Conservation (phyloP, 306 rosid species). For the Fragaria nilgerrensis region DNA sequence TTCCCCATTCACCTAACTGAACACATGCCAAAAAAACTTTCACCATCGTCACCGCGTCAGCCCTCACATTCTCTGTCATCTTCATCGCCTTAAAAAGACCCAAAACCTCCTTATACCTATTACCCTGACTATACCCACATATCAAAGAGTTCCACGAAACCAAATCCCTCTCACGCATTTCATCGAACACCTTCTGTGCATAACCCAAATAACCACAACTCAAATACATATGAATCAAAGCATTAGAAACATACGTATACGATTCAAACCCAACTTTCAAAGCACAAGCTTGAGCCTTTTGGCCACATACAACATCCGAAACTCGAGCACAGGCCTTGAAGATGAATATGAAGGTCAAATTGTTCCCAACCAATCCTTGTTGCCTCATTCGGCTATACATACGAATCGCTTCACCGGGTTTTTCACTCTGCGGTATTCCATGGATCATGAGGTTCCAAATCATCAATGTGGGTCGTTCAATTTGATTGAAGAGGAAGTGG, state of each 20-base stretch:
- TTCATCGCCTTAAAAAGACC: conserved; percentile 56
- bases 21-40: conserved; percentile 66
- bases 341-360: conserved; percentile 56
- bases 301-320: conserved; percentile 32
- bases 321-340: conserved; percentile 76
- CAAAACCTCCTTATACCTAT: conserved; percentile 59
- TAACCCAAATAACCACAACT: conserved; percentile 39
- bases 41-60: conserved; percentile 73
- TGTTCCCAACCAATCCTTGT: conserved; percentile 43
- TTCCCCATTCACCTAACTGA: conserved; percentile 51
- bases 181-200: conserved; percentile 63
- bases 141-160: conserved; percentile 91
- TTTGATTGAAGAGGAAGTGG: conserved; percentile 46
- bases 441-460: conserved; percentile 71
- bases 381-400: conserved; percentile 43
- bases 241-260: conserved; percentile 58
- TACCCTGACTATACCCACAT: conserved; percentile 60
- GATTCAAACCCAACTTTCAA: conserved; percentile 63
- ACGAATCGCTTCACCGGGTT: conserved; percentile 56
- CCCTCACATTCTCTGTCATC: conserved; percentile 33
- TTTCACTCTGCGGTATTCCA: conserved; percentile 51
- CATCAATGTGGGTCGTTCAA: conserved; percentile 51
- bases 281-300: conserved; percentile 40
- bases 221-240: conserved; percentile 53
- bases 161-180: conserved; percentile 65